Evolutionary conservation across 2,329 filamentous ascomycete genomes (phyloP), one percentile per base, ranked within the genome.

Genomic region (Atkinsonella texensis): DNA sequence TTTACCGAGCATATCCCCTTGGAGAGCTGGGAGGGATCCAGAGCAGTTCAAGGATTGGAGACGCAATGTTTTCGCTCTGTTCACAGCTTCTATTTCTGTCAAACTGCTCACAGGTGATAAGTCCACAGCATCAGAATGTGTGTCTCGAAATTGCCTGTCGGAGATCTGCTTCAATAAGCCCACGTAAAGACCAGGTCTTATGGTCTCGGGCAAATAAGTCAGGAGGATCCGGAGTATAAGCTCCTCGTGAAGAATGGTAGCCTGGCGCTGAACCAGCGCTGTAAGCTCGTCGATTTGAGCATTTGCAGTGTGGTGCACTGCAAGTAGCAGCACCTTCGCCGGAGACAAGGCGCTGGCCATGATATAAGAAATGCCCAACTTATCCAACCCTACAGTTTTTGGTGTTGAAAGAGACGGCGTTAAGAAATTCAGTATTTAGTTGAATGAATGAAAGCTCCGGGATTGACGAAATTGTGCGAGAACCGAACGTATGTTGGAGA

Each of bases 191-290:
- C 67, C 68, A 5, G 87, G 81, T 5, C 77, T 77, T 5, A 81
- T 62, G 43, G 77, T 83, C 65, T 91, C 87, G 28, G 89, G 88
- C 1, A 94, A 74, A 62, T 84, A 87, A 18, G 84, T 87, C 45
- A 94, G 75, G 20, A 94, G 69, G 50, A 93, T 81, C 44, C 84
- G 81, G 53, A 93, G 73, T 23, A 87, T 63, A 13, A 89, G 70
- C 52, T 85, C 80, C 44, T 77, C 75, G 31, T 76, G 73, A 51
- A 93, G 71, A 39, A 83, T 74, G 51, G 76, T 70, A 50, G 69
- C 67, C 58, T 85, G 71, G 40, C 73, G 70, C 20, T 76, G 71
- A 49, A 80, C 74, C 55, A 93, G 71, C 50, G 71, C 72, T 52
- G 77, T 74, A 54, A 93, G 70, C 56, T 76, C 74, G 58, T 74